Conservation (phyloP, 768 basidiomycete species). For the Mycena polygramma region DNA sequence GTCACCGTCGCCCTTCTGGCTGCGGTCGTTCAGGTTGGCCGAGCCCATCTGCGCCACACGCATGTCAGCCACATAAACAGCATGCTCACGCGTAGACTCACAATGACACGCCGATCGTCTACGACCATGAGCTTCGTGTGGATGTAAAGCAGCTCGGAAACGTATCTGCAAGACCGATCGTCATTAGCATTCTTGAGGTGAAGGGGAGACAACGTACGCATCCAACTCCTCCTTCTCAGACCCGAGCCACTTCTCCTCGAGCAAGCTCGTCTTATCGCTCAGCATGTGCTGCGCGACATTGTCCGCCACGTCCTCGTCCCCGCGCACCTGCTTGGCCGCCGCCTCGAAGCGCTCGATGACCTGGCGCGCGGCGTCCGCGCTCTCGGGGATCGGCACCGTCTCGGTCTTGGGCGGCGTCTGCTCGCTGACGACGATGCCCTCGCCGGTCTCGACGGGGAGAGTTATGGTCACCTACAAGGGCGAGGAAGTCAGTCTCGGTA, state of each 20-base stretch:
- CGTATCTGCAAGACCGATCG: slow-evolving; percentile 63
- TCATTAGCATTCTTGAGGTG: slow-evolving; percentile 16
- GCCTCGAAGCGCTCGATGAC: slow-evolving; percentile 79
- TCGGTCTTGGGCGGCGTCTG: slow-evolving; percentile 66
- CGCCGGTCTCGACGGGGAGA: slow-evolving; percentile 62
- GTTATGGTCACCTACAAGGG: slow-evolving; percentile 63
- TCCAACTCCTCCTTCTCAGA: slow-evolving; percentile 85
- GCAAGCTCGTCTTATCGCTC: slow-evolving; percentile 68
- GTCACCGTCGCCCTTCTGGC: slow-evolving; percentile 93
- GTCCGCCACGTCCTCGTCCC: slow-evolving; percentile 77
- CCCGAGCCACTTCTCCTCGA: slow-evolving; percentile 90
- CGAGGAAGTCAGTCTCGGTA: too few species aligned
- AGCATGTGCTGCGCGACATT: slow-evolving; percentile 87
- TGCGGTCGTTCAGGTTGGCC: slow-evolving; percentile 92
- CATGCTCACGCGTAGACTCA: slow-evolving; percentile 49
- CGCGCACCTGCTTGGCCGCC: slow-evolving; percentile 68
- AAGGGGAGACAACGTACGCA: slow-evolving; percentile 64
- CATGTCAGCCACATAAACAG: not conserved
- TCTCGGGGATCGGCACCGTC: slow-evolving; percentile 76
- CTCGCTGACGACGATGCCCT: slow-evolving; percentile 64
- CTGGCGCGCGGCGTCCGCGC: slow-evolving; percentile 75
- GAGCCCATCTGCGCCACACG: slow-evolving; percentile 79
- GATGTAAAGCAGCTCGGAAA: slow-evolving; percentile 86
- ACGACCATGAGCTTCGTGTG: slow-evolving; percentile 96
- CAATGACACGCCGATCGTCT: slow-evolving; percentile 91